Conservation (phyloP, 192 early-diverging fungal species). For the Podila clonocystis region DNA sequence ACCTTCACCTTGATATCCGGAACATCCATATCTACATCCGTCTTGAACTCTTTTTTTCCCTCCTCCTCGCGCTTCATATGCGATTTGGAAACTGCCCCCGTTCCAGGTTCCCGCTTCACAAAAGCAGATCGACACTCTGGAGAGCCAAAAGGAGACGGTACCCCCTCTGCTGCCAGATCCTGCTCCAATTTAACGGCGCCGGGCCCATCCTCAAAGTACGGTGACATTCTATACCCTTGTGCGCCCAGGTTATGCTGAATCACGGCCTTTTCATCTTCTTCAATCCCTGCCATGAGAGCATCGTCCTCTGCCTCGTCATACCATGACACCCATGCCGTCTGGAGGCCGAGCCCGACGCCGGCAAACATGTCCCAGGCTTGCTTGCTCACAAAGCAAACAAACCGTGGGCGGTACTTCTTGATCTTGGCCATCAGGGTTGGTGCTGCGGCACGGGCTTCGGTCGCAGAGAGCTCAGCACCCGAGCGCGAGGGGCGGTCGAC, state of each 20-base stretch:
- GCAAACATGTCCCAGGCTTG: slow-evolving; percentile 74
- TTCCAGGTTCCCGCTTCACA: background rate
- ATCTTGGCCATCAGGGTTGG: slow-evolving; percentile 73
- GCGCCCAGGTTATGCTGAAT: slow-evolving; percentile 38
- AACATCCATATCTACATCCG: slow-evolving; percentile 1
- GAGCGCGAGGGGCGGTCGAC: slow-evolving; percentile 67
- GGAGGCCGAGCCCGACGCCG: slow-evolving; percentile 33
- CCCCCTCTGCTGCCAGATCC: slow-evolving; percentile 16
- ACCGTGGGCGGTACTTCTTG: slow-evolving; percentile 60
- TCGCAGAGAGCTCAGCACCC: slow-evolving; percentile 63
- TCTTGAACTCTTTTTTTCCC: background rate
- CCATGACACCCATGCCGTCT: slow-evolving; percentile 45
- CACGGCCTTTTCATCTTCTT: slow-evolving; percentile 6
- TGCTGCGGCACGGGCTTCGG: slow-evolving; percentile 68
- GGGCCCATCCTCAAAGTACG: slow-evolving; percentile 33
- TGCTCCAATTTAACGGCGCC: slow-evolving; percentile 2
- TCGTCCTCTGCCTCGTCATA: slow-evolving; percentile 28
- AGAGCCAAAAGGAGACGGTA: slow-evolving; percentile 6
- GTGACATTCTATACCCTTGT: slow-evolving; percentile 29
- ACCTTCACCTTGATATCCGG: slow-evolving; percentile 19
- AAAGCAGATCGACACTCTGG: background rate
- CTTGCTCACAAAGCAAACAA: slow-evolving; percentile 77
- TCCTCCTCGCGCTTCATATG: slow-evolving; percentile 11
- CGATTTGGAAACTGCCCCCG: background rate
- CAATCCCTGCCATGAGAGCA: background rate